Base-by-base conservation (phyloP, 2,329 filamentous ascomycete species). In the Trichoderma sp. region DNA sequence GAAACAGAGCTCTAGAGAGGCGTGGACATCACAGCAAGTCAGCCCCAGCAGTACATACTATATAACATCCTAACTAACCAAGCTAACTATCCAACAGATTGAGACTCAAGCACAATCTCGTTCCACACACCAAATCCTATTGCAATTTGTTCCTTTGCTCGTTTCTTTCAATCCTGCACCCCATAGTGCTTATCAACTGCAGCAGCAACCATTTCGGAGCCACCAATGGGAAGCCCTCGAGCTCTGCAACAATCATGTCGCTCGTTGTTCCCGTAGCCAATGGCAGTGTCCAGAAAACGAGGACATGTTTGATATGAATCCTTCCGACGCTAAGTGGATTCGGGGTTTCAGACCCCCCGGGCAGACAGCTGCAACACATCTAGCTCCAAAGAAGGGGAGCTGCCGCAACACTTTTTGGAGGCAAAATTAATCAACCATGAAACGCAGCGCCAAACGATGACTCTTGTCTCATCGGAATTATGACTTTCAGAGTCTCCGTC, bases 1-100 rank as follows among this genome's bases (percentile, higher is more conserved):
- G 82, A 84, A 4, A 67, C 72, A 36, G 81, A 82, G 28, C 76
- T 84, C 3, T 82, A 74, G 76, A 30, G 6, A 43, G 5, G 59
- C 12, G 39, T 3, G 13, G 20, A 15, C 17, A 30, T 15, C 26
- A 23, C 28, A 47, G 12, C n/a, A 26, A 57, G 23, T 43, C 5
- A 8, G 11, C n/a, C 12, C 3, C 12, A 15, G 8, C 23, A n/a
- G 6, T 61, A 11, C 6, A 23, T 50, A 50, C n/a, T 12, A 20
- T 50, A 9, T n/a, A 12, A 9, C 11, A 39, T 13, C 32, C 2
- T 26, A 20, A 23, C 59, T 28, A 17, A 17, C 26, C 4, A 11
- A 7, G n/a, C 20, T 28, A 17, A n/a, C 28, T 11, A 50, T 20
- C 4, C 55, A 62, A 26, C 34, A 43, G 34, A 17, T n/a, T 7